Conservation (phyloP, 169 alveolate species). For the Cystoisospora suis region DNA sequence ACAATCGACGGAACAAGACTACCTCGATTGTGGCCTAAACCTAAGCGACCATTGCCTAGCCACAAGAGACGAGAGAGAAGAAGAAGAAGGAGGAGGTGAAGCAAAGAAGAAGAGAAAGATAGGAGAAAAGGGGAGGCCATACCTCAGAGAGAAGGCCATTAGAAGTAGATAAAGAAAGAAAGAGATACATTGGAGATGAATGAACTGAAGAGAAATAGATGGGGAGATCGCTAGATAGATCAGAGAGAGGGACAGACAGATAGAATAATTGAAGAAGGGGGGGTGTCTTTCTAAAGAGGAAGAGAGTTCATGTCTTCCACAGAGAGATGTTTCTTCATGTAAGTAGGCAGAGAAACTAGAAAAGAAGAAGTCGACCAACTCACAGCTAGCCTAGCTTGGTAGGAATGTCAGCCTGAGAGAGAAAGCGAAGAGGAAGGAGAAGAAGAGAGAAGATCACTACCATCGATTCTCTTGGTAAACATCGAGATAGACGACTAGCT, state of each 20-base stretch:
- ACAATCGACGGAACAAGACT: constrained; percentile 68
- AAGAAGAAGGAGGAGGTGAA: background rate
- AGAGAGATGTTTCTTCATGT: too few species aligned
- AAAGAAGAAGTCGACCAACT: too few species aligned
- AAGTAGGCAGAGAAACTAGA: too few species aligned
- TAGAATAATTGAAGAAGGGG: background rate
- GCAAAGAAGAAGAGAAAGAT: background rate
- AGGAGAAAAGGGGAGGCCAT: background rate
- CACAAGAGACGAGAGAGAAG: background rate
- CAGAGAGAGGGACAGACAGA: background rate
- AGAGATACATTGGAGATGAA: constrained; percentile 1
- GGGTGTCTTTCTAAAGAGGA: background rate
- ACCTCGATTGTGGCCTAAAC: constrained; percentile 78
- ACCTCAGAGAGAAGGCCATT: constrained; percentile 17
- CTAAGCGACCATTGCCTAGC: constrained; percentile 81
- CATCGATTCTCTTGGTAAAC: background rate
- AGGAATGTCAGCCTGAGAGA: background rate
- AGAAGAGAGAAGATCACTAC: background rate
- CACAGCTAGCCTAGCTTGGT: too few species aligned
- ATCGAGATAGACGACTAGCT: too few species aligned
- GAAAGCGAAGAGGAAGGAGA: background rate
- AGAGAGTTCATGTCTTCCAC: too few species aligned
- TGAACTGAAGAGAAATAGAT: background rate
- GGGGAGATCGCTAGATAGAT: background rate
- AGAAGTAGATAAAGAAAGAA: background rate